Conservation (phyloP, 2,329 filamentous ascomycete genomes). For the Neoarthrinium moseri region DNA sequence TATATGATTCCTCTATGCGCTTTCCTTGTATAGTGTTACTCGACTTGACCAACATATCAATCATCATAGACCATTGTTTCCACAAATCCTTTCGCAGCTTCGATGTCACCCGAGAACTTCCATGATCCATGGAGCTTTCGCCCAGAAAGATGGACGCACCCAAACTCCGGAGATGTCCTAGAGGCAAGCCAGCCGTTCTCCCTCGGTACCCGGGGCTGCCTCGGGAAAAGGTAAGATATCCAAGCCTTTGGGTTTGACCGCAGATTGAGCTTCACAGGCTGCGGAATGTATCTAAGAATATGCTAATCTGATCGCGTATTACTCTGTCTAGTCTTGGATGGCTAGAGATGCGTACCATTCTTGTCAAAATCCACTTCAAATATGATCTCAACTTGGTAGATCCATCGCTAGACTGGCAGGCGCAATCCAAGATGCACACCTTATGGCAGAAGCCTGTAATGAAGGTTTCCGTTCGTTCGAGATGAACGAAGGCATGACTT, state of each 20-base stretch:
- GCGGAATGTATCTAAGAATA: too few relatives aligned
- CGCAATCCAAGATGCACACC: slow-evolving; percentile 18
- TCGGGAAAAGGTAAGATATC: slow-evolving; percentile 15
- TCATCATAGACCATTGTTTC: slow-evolving; percentile 9
- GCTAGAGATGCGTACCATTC: slow-evolving; percentile 17
- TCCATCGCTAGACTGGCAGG: slow-evolving; percentile 21
- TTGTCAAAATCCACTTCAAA: slow-evolving; percentile 21
- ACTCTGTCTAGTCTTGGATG: too few relatives aligned
- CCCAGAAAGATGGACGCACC: slow-evolving; percentile 16
- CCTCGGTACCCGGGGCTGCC: slow-evolving; percentile 9
- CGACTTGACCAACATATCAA: background rate
- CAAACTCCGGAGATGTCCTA: slow-evolving; percentile 4
- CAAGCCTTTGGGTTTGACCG: too few relatives aligned
- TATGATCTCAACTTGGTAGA: slow-evolving; percentile 20
- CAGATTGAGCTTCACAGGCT: too few relatives aligned
- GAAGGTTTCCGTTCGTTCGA: too few relatives aligned
- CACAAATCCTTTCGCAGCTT: slow-evolving; percentile 16
- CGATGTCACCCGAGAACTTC: slow-evolving; percentile 15
- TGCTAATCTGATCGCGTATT: slow-evolving; percentile 12
- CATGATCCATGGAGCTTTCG: slow-evolving; percentile 13
- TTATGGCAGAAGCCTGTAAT: slow-evolving; percentile 24
- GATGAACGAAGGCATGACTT: too few relatives aligned
- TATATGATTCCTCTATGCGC: too few relatives aligned
- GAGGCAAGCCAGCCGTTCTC: slow-evolving; percentile 15
- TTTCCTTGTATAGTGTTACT: too few relatives aligned